phyloP scores from a whole-genome alignment of 768 basidiomycete species.

The Antrodiella citrinella region DNA sequence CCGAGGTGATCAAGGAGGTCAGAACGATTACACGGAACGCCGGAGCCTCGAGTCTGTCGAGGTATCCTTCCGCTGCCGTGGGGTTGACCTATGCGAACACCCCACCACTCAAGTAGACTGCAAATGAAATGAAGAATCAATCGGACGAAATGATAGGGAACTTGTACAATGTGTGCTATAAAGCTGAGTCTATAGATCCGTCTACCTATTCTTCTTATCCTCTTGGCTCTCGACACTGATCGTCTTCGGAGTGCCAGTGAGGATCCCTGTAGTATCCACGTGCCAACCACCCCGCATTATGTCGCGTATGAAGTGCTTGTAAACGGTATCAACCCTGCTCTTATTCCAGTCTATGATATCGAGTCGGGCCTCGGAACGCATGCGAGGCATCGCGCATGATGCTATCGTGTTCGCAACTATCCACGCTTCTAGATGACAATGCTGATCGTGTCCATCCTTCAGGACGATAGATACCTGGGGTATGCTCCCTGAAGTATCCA shows the following conservation, averaged over 20 bases:
- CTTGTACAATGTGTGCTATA: no score
- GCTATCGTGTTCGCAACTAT: conserved; percentile 13
- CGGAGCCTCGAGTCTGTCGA: conserved; percentile 10
- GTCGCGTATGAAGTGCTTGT: neutral
- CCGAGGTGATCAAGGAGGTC: conserved; percentile 23
- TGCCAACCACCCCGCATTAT: neutral
- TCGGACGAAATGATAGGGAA: neutral
- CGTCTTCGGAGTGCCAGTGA: neutral
- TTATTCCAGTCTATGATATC: no score
- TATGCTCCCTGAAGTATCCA: conserved; percentile 15
- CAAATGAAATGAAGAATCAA: neutral
- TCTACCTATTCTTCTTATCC: neutral
- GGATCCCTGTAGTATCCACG: neutral
- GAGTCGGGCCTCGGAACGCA: no score
- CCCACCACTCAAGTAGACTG: neutral
- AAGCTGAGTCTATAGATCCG: neutral
- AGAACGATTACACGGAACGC: conserved; percentile 21
- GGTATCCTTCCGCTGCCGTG: neutral
- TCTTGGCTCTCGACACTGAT: neutral
- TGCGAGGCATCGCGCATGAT: neutral
- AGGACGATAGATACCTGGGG: conserved; percentile 37
- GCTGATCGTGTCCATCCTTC: conserved; percentile 37
- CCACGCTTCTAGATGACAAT: conserved; percentile 55
- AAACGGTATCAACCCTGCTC: no score
- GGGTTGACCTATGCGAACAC: conserved; percentile 5